These are phyloP conservation scores for Fusarium sp. DNA, from an alignment of 2,329 filamentous ascomycete genomes.

Conservation along the genomic window DNA sequence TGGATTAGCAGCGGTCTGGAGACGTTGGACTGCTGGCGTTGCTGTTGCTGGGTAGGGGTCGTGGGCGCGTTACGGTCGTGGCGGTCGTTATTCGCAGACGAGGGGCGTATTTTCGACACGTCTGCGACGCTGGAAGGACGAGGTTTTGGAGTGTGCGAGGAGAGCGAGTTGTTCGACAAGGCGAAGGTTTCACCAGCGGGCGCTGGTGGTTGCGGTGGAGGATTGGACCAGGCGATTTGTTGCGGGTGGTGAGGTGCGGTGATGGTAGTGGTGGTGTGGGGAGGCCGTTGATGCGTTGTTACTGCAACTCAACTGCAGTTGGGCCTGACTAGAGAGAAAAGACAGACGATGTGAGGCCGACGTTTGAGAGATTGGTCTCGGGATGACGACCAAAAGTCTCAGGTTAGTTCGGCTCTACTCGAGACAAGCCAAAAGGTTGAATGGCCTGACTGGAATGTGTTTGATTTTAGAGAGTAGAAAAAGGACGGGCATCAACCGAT, in stretches of 20 bases:
- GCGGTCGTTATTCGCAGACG: constrained; percentile 61
- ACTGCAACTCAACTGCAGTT: constrained; percentile 12
- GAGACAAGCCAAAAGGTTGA: constrained; percentile 25
- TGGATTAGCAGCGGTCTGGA: constrained; percentile 37
- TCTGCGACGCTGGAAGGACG: constrained; percentile 51
- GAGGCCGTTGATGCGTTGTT: constrained; percentile 32
- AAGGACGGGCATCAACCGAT: constrained; percentile 25
- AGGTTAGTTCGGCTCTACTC: constrained; percentile 29
- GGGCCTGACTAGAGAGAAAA: constrained; percentile 6
- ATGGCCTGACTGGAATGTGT: constrained; percentile 34
- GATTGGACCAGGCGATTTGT: not conserved
- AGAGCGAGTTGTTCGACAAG: constrained; percentile 55
- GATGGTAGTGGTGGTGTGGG: constrained; percentile 36
- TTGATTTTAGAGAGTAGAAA: constrained; percentile 6
- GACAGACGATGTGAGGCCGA: constrained; percentile 2
- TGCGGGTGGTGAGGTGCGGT: not conserved
- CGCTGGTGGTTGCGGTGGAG: constrained; percentile 46
- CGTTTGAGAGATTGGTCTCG: constrained; percentile 21
- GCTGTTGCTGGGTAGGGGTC: constrained; percentile 56
- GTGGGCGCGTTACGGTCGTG: constrained; percentile 64
- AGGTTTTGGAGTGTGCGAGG: constrained; percentile 42
- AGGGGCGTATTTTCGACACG: constrained; percentile 56
- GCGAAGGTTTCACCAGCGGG: constrained; percentile 55
- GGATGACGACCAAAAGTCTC: constrained; percentile 28
- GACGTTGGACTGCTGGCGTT: constrained; percentile 53